A percentile compares a stretch with the other conserved stretches of the same genome.
Evolutionary conservation across 2,329 filamentous ascomycete species (phyloP).

Genomic region (Whalleya microplaca): DNA sequence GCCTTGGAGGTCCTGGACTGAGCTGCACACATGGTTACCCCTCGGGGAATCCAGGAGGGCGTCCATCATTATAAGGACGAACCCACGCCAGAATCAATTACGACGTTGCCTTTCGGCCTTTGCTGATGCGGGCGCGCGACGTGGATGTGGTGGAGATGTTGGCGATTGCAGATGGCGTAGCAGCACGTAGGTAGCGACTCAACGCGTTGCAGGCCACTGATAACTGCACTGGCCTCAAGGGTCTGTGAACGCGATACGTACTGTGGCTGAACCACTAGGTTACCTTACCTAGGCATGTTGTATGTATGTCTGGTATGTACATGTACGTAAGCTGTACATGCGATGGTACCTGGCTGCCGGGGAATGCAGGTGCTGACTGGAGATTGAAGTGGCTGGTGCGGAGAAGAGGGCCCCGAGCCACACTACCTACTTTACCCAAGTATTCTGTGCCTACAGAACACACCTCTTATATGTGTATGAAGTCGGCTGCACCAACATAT

Average conservation of each 20-base stretch:
- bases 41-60: slow-evolving; percentile 37
- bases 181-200: background rate
- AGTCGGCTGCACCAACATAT: too few relatives aligned
- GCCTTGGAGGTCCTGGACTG: slow-evolving; percentile 50
- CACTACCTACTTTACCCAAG: too few relatives aligned
- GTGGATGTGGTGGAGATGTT: slow-evolving; percentile 9
- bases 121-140: slow-evolving; percentile 5
- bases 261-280: background rate
- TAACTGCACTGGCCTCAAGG: too few relatives aligned
- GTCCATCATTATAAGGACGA: slow-evolving; percentile 31
- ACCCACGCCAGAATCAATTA: background rate
- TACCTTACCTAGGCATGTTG: too few relatives aligned
- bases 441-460: too few relatives aligned
- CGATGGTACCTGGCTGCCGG: too few relatives aligned
- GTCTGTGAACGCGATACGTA: slow-evolving; percentile 3
- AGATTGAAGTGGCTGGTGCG: too few relatives aligned
- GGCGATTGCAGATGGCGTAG: background rate
- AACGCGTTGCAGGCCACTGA: slow-evolving; percentile 15
- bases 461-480: too few relatives aligned
- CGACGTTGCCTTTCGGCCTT: background rate
- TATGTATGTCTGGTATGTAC: too few relatives aligned
- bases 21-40: slow-evolving; percentile 39
- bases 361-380: too few relatives aligned
- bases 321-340: too few relatives aligned
- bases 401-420: too few relatives aligned